Evolutionary conservation across 139 green algal genomes (phyloP).

Genomic region (Micromonas commoda): DNA sequence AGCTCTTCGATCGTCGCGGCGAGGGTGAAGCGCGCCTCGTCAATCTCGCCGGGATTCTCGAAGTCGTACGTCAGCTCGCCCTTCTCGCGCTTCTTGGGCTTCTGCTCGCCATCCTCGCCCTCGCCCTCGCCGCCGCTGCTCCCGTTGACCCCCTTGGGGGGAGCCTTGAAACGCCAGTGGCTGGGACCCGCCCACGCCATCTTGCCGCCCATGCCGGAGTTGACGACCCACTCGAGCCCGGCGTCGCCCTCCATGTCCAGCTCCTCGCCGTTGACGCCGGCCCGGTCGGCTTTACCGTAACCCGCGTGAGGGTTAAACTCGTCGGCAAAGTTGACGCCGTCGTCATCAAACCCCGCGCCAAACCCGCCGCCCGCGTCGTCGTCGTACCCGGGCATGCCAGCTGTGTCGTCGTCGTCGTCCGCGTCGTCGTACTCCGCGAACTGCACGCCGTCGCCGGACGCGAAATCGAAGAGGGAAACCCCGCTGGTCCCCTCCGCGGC

Average conservation of each 20-base stretch:
- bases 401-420: conserved; percentile 25
- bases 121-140: conserved; percentile 6
- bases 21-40: conserved; percentile 28
- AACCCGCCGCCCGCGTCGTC: background rate
- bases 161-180: conserved; percentile 55
- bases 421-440: conserved; percentile 31
- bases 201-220: conserved; percentile 3
- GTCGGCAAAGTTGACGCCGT: conserved; percentile 24
- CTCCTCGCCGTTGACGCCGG: conserved; percentile 12
- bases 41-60: background rate
- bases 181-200: conserved; percentile 50
- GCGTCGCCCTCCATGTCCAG: conserved; percentile 8
- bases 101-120: background rate
- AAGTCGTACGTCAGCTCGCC: conserved; percentile 22
- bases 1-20: conserved; percentile 21
- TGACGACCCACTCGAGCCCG: conserved; percentile 8
- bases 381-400: background rate
- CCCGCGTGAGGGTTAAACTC: conserved; percentile 1
- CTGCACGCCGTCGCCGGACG: conserved; percentile 1
- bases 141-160: conserved; percentile 5
- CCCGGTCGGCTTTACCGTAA: background rate
- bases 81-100: conserved; percentile 15
- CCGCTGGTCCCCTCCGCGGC: background rate
- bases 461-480: conserved; percentile 2
- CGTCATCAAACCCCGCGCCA: background rate